A percentile compares a stretch with the other conserved stretches of the same genome.
Conservation (phyloP, 2,329 filamentous ascomycete species). For the Hymenoscyphus fructigenus region DNA sequence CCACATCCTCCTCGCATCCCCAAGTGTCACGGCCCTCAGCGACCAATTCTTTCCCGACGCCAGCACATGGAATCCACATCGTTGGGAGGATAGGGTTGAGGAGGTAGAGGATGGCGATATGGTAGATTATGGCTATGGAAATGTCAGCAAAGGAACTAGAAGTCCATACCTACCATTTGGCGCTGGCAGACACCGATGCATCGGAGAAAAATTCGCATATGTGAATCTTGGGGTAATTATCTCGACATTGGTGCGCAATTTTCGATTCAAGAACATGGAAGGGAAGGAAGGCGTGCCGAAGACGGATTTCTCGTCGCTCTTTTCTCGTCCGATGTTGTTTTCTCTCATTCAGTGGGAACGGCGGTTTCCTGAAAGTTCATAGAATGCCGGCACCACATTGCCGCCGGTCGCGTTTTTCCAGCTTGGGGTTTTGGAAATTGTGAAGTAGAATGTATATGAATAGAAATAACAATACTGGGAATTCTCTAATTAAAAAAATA, state of each 20-base stretch:
- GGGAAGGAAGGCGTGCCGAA: slow-evolving; percentile 65
- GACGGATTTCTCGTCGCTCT: slow-evolving; percentile 66
- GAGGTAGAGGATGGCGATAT: not conserved
- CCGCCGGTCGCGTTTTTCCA: too few species aligned
- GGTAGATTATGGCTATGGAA: slow-evolving; percentile 44
- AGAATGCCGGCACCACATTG: too few species aligned
- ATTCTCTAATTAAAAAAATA: too few species aligned
- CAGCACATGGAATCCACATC: slow-evolving; percentile 79
- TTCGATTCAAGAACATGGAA: slow-evolving; percentile 58
- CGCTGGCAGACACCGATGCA: slow-evolving; percentile 86
- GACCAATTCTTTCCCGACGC: slow-evolving; percentile 76
- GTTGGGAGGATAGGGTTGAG: slow-evolving; percentile 60
- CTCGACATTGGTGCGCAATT: slow-evolving; percentile 70
- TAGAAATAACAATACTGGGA: too few species aligned
- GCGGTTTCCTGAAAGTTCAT: slow-evolving; percentile 38
- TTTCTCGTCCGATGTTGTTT: slow-evolving; percentile 68
- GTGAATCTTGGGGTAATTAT: slow-evolving; percentile 83
- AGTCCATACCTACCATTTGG: slow-evolving; percentile 92
- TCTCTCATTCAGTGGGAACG: slow-evolving; percentile 73
- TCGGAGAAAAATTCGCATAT: slow-evolving; percentile 94
- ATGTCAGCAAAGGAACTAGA: slow-evolving; percentile 82
- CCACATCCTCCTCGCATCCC: slow-evolving; percentile 79
- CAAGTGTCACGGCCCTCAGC: slow-evolving; percentile 72
- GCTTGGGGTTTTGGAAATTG: too few species aligned
- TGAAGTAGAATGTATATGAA: too few species aligned